Evolutionary conservation across 1,284 basidiomycete species (phyloP), one percentile per base, ranked within the genome.

Genomic region (Paramarasmius palmivorus): DNA sequence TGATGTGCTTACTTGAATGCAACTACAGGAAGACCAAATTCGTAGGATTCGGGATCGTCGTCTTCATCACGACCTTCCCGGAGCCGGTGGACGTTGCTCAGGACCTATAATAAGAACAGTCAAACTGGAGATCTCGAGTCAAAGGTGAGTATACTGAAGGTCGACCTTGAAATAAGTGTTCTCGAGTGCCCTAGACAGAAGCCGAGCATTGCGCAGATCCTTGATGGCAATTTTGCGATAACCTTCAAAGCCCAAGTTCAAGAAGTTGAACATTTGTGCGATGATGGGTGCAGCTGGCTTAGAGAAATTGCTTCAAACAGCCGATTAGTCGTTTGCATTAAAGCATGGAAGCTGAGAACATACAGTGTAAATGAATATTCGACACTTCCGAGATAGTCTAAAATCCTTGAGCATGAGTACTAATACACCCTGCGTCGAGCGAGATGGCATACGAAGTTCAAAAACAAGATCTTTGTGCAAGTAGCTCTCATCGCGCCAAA

Each of bases 211-310:
- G 57, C 77, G 69, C 15, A 90, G 71, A 63, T 89, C 83, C 65
- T 75, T 77, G 70, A 78, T 49, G 52, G 83, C 77, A 62, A 84
- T 76, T 10, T 53, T 53, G 45, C 72, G 69, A 67, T 80, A 84
- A 4, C 81, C 81, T 32, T 73, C 69, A 38, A 73, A 75, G 19
- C 80, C 81, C 42, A 86, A 76, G 61, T 84, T 83, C 50, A 86
- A 66, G 71, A 85, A 83, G 64, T 86, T 88, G 75, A 82, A 90
- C 78, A 87, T 84, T 65, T 88, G 86, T 1, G 76, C 81, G 35
- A 89, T 73, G 59, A 90, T 79, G 34, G 86, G 83, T 41, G 82
- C 72, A 23, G 82, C 81, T 1, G 83, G 85, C 34, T 86, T 78
- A 17, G 81, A 84, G 65, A 90, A 90, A 72, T 89, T 72, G 29